Evolutionary conservation across 2,329 filamentous ascomycete genomes (phyloP), one percentile per base, ranked within the genome.

Genomic region (Mariannaea sp.): DNA sequence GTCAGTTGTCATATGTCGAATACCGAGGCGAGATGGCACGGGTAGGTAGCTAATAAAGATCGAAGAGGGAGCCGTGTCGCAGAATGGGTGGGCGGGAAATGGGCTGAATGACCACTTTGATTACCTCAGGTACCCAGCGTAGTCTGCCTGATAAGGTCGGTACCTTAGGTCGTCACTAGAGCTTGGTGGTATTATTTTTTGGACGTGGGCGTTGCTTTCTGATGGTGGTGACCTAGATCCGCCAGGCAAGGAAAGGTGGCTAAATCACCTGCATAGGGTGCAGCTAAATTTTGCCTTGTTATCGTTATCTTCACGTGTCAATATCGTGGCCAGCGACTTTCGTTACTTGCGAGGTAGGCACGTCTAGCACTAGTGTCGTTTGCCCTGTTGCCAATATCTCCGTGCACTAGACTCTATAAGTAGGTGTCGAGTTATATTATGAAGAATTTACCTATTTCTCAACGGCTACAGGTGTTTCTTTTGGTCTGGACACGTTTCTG

Each of bases 261-360:
- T 60, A 60, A 55, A 61, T 55, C 36, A 65, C 43, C n/a, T n/a
- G n/a, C n/a, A 59, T 66, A 43, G 38, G 33, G 20, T 19, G 27
- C 40, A 17, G 56, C 60, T 49, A 61, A 55, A 44, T 66, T 65
- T 65, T 64, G 39, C 27, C 49, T 9, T 35, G 52, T 66, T 66
- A 66, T 66, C 62, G 49, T 60, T 66, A 66, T 66, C 64, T 65
- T 65, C 64, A 66, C 64, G 62, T 65, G 64, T 57, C 43, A 58
- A 27, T 17, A 26, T 26, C 26, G 12, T 24, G 24, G 51, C 26
- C 36, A 32, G 45, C 41, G 55, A 52, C 20, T 45, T 53, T 55
- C 30, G 14, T 33, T 42, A 19, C 22, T 38, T 50, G 36, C 26
- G 29, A 32, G 6, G 7, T 29, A 7, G 33, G 16, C 33, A 36